Evolutionary conservation across 768 basidiomycete species (phyloP), one percentile per base, ranked within the genome.

Genomic region (Mycena venus): DNA sequence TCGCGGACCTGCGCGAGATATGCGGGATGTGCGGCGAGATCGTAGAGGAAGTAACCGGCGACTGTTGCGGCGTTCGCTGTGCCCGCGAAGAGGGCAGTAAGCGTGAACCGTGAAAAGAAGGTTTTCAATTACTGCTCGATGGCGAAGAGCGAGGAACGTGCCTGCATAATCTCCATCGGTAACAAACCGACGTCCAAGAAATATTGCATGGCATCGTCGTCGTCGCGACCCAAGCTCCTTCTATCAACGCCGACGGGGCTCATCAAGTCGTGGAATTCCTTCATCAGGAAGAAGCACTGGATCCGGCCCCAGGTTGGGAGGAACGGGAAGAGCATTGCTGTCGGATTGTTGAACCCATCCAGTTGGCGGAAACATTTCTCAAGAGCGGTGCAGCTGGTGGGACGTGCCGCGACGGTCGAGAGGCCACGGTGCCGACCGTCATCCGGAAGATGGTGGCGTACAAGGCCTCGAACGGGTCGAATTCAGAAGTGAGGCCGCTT

Each of bases 11-110:
- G 75, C 17, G 68, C 58, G 19, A 79, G 36, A 68, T 78, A 81
- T 21, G 75, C 34, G 10, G 80, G 80, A 36, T 77, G 59, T 10
- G 74, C 51, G 14, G 79, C 79, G 19, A 80, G 76, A 49, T 76
- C 67, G 51, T 58, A 78, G 1, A 80, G 70, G 17, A 73, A 58
- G 25, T 77, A 78, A 4, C 77, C 60, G 25, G 69, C 69, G 25
- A 70, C 60, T 23, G 63, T 15, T 9, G 49, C 69, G 1, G 69
- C 63, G 69, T 70, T 70, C 23, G 61, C 60, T 12, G 40, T 70
- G 10, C 69, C 69, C 14, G 69, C n/a, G 31, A 70, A 70, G 21
- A 70, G 51, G 12, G 69, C 69, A 11, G 60, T 60, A 11, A 70
- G 60, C 6, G 60, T 63, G 36, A 70, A n/a, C n/a, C n/a, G n/a